These are phyloP conservation scores for Peribolospora kevripleyi DNA, from an alignment of 768 basidiomycete genomes.

Conservation along the genomic window DNA sequence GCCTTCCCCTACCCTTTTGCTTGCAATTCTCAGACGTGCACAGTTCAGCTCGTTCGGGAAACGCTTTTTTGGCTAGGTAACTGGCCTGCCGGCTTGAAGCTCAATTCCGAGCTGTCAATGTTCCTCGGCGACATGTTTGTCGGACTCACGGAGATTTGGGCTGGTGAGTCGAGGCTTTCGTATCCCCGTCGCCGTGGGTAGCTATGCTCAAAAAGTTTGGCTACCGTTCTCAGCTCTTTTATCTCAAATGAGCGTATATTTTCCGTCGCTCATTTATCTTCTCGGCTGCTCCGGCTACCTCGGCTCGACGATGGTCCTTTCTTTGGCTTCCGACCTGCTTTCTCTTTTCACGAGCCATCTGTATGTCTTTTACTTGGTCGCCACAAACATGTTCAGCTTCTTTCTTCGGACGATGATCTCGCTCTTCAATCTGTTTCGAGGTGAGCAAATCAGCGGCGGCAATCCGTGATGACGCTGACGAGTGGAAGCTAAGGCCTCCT, in stretches of 20 bases:
- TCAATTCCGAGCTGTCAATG: conserved; percentile 76
- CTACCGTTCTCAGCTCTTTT: conserved; percentile 8
- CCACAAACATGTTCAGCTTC: conserved; percentile 36
- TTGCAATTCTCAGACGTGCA: conserved; percentile 15
- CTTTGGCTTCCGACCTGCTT: conserved; percentile 42
- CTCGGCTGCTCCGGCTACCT: conserved; percentile 16
- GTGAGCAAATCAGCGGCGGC: conserved; percentile 21
- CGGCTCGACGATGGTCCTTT: conserved; percentile 36
- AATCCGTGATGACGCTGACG: neutral
- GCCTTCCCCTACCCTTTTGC: neutral
- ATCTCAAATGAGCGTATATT: conserved; percentile 15
- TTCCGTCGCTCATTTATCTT: conserved; percentile 17
- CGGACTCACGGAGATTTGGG: conserved; percentile 43
- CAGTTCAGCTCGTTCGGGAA: conserved; percentile 29
- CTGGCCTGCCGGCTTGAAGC: conserved; percentile 89
- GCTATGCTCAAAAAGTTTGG: conserved; percentile 6
- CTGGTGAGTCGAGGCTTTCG: conserved; percentile 25
- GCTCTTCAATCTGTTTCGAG: conserved; percentile 75
- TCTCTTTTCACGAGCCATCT: conserved; percentile 46
- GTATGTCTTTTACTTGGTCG: conserved; percentile 39
- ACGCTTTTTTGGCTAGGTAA: conserved; percentile 62
- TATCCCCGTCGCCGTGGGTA: conserved; percentile 8
- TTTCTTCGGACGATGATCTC: conserved; percentile 36
- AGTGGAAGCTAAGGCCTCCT: too few relatives aligned
- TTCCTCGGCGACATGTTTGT: conserved; percentile 57